Evolutionary conservation across 139 green algal species (phyloP).

Genomic region (Chlamydomonas incerta): DNA sequence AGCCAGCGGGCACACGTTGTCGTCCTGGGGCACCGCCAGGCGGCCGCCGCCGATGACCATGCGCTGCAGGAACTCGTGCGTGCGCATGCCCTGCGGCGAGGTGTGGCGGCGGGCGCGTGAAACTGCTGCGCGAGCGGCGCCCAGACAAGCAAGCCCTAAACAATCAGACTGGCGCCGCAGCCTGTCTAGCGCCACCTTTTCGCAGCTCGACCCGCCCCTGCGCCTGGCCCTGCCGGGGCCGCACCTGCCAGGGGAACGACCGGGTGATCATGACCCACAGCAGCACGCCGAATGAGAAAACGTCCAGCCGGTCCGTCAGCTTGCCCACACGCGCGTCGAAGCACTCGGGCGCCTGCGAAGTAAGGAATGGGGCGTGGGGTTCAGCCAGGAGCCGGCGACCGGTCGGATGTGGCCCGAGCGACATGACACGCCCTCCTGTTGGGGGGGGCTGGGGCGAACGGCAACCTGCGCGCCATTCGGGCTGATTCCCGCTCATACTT

Average conservation of each 20-base stretch:
- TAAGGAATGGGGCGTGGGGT: not conserved
- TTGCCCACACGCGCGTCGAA: conserved; percentile 40
- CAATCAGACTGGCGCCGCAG: too few species aligned
- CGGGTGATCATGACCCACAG: conserved; percentile 37
- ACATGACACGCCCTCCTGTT: too few species aligned
- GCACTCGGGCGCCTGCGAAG: conserved; percentile 32
- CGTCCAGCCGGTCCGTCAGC: conserved; percentile 39
- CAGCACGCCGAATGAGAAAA: conserved; percentile 40
- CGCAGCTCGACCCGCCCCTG: too few species aligned
- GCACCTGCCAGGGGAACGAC: conserved; percentile 32
- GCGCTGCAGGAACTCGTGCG: conserved; percentile 45
- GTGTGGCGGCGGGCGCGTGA: too few species aligned
- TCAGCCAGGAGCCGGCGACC: not conserved
- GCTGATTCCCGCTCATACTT: too few species aligned
- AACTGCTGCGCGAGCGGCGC: too few species aligned
- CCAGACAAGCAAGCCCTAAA: too few species aligned
- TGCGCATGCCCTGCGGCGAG: not conserved
- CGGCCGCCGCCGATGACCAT: conserved; percentile 43
- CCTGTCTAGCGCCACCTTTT: not conserved
- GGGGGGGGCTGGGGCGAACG: too few species aligned
- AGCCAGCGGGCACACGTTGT: conserved; percentile 40
- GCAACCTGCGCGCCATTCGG: too few species aligned
- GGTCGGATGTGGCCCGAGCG: too few species aligned
- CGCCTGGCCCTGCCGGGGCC: not conserved
- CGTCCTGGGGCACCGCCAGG: conserved; percentile 27